Evolutionary conservation across 1,139 yeast species (phyloP).

Genomic region (Kodamaea sp.): DNA sequence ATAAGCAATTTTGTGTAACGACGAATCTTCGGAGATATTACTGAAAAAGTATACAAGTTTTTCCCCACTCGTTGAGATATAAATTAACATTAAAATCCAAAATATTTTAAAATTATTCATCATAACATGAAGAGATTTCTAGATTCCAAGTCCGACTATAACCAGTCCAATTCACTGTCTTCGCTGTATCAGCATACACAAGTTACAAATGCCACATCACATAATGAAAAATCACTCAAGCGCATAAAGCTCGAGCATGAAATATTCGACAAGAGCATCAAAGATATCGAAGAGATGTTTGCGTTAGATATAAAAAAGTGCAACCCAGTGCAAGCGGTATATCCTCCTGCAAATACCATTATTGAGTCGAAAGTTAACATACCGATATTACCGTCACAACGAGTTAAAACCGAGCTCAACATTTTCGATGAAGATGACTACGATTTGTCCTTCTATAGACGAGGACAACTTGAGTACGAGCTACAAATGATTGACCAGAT

Average conservation of each 20-base stretch:
- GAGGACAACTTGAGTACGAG: slow-evolving; percentile 18
- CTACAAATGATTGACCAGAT: slow-evolving; percentile 22
- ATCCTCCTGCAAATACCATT: slow-evolving; percentile 4
- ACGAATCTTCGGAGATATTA: no score
- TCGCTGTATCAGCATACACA: slow-evolving; percentile 1
- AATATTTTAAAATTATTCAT: no score
- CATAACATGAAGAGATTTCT: slow-evolving; percentile 8
- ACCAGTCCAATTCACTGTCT: slow-evolving; percentile 1
- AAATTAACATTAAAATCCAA: no score
- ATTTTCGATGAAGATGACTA: slow-evolving; percentile 8
- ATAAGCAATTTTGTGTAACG: no score
- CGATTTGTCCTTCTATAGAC: neutral
- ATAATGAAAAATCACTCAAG: slow-evolving; percentile 19
- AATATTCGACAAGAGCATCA: slow-evolving; percentile 27
- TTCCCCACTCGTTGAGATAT: no score
- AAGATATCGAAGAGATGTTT: slow-evolving; percentile 29
- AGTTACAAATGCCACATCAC: neutral
- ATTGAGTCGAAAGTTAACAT: slow-evolving; percentile 3
- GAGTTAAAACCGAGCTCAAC: slow-evolving; percentile 1
- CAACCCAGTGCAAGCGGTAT: slow-evolving; percentile 3
- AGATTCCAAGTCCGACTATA: slow-evolving; percentile 6
- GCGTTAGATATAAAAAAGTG: slow-evolving; percentile 10
- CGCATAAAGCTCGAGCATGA: slow-evolving; percentile 25
- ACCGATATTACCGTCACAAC: slow-evolving; percentile 11
- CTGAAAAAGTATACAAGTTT: no score